Conservation (phyloP, 2,329 filamentous ascomycete species). For the Colletotrichum ledebouriae region DNA sequence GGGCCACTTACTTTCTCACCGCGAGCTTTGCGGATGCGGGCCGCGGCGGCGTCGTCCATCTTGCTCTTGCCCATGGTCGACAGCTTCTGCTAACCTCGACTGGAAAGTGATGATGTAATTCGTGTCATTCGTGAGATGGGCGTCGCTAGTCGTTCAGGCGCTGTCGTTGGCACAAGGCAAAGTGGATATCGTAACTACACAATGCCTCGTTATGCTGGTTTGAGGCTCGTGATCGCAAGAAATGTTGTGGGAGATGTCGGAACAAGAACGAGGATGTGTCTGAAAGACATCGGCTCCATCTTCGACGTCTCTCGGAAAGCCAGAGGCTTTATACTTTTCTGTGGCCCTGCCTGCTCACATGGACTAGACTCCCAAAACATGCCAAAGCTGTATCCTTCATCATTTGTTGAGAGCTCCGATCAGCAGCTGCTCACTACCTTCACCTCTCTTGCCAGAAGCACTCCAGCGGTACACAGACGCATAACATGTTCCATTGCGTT, state of each 20-base stretch:
- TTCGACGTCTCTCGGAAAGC: background rate
- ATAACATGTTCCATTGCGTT: background rate
- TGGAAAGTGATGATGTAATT: background rate
- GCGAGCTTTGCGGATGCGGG: slow-evolving; percentile 57
- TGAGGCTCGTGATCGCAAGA: no score
- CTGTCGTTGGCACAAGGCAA: no score
- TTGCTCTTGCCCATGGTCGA: slow-evolving; percentile 46
- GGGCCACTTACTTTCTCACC: slow-evolving; percentile 54
- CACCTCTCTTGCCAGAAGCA: background rate
- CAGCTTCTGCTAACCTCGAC: background rate
- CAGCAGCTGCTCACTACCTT: background rate
- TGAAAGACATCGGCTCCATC: background rate
- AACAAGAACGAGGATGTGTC: background rate
- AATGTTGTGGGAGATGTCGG: no score
- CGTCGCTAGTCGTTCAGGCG: no score
- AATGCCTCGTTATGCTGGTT: no score
- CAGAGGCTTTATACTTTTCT: slow-evolving; percentile 4
- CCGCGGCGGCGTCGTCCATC: slow-evolving; percentile 59
- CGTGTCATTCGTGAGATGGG: no score
- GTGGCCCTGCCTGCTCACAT: background rate
- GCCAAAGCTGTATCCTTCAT: background rate
- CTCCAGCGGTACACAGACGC: background rate
- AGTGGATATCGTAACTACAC: no score
- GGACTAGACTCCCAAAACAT: background rate
- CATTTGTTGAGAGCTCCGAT: background rate